These are phyloP conservation scores for Sistotremastrum niveocremeum DNA, from an alignment of 768 basidiomycete genomes.

Conservation along the genomic window DNA sequence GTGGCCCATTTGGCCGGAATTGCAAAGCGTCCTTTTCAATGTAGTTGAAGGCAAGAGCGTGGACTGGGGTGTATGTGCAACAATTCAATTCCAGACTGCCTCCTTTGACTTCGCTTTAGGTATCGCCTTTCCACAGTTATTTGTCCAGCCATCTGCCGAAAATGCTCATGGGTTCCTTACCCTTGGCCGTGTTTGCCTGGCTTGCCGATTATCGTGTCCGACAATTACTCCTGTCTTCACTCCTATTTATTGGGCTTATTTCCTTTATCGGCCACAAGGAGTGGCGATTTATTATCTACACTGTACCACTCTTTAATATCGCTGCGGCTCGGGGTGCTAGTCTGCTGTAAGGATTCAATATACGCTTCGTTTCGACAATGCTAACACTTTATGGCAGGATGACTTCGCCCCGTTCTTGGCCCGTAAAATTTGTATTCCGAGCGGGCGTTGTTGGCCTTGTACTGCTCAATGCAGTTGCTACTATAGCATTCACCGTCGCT, in stretches of 20 bases:
- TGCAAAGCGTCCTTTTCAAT: conserved; percentile 70
- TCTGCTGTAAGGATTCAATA: conserved; percentile 42
- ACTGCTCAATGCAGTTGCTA: conserved; percentile 36
- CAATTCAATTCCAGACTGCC: background rate
- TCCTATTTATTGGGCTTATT: conserved; percentile 45
- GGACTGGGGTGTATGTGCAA: conserved; percentile 76
- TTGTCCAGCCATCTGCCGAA: conserved; percentile 60
- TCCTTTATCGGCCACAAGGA: conserved; percentile 86
- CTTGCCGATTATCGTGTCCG: conserved; percentile 35
- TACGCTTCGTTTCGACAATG: conserved; percentile 2
- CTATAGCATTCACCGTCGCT: conserved; percentile 37
- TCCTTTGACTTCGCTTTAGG: conserved; percentile 24
- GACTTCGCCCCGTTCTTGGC: background rate
- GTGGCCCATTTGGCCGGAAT: conserved; percentile 76
- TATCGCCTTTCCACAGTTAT: conserved; percentile 58
- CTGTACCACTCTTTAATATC: conserved; percentile 69
- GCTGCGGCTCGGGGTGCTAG: conserved; percentile 55
- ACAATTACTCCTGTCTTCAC: conserved; percentile 34
- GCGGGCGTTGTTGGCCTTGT: conserved; percentile 37
- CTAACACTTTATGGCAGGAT: background rate
- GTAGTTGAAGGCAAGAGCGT: conserved; percentile 73
- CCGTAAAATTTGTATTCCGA: conserved; percentile 34
- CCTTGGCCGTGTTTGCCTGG: conserved; percentile 44
- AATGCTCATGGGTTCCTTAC: conserved; percentile 51
- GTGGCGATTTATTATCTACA: conserved; percentile 92